phyloP scores from a whole-genome alignment of 352 stramenopile genomes.

The Globisporangium apiculatum region DNA sequence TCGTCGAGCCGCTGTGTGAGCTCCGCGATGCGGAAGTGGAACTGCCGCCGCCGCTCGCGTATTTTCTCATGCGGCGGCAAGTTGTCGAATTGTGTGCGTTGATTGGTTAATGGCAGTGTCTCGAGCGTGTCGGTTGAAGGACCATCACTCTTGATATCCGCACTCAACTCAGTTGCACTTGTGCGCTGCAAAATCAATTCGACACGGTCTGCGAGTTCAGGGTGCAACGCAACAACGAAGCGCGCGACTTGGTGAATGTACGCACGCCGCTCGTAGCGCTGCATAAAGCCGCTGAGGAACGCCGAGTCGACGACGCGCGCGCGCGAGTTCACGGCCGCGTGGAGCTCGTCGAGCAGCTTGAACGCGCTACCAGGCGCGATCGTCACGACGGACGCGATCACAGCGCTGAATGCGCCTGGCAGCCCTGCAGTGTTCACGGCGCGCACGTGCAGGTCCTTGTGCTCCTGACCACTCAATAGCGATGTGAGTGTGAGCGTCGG shows the following conservation, averaged over 20 bases:
- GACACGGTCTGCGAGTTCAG: constrained; percentile 40
- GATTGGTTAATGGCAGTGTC: background rate
- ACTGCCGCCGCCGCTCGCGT: constrained; percentile 51
- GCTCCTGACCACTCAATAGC: constrained; percentile 55
- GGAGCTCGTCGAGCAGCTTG: constrained; percentile 65
- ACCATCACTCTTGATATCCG: background rate
- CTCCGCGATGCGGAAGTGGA: constrained; percentile 69
- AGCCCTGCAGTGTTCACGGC: constrained; percentile 55
- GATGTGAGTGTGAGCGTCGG: constrained; percentile 30
- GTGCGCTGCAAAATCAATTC: constrained; percentile 32
- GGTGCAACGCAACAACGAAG: constrained; percentile 54
- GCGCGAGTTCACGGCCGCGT: constrained; percentile 71
- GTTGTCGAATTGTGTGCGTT: constrained; percentile 31
- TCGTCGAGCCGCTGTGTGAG: constrained; percentile 45
- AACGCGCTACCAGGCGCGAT: constrained; percentile 60
- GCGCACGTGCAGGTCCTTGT: constrained; percentile 57
- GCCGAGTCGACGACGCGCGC: constrained; percentile 60
- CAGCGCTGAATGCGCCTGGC: constrained; percentile 34
- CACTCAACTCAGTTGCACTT: too few relatives aligned
- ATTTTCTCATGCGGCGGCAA: constrained; percentile 44
- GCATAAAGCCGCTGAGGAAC: constrained; percentile 78
- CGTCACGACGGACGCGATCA: constrained; percentile 52
- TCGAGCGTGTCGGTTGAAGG: constrained; percentile 1
- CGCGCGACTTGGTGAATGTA: constrained; percentile 63
- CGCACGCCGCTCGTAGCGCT: constrained; percentile 62